Conservation (phyloP, 192 early-diverging fungal species). For the Umbelopsis vinacea region DNA sequence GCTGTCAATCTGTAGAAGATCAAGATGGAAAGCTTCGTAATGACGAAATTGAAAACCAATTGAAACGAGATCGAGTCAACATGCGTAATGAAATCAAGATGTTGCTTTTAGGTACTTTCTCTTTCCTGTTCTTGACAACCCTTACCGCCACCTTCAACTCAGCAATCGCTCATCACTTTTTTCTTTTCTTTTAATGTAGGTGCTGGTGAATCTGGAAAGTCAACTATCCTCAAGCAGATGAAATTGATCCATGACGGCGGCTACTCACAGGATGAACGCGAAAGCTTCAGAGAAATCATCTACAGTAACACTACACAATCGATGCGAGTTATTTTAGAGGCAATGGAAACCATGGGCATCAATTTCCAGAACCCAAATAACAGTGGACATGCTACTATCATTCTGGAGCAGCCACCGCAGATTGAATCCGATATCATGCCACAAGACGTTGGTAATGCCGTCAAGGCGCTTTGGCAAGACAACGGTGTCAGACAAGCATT, state of each 20-base stretch:
- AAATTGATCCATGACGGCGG: constrained; percentile 97
- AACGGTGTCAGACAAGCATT: constrained; percentile 79
- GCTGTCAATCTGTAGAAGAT: constrained; percentile 85
- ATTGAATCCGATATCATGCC: constrained; percentile 89
- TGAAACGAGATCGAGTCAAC: constrained; percentile 79
- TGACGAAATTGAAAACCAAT: constrained; percentile 90
- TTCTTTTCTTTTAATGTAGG: constrained; percentile 59
- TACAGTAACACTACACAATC: constrained; percentile 95
- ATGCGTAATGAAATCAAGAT: constrained; percentile 95
- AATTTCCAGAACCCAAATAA: constrained; percentile 69
- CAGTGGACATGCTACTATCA: constrained; percentile 70
- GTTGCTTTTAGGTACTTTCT: constrained; percentile 78
- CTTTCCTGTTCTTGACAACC: neutral
- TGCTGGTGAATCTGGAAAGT: constrained; percentile 97
- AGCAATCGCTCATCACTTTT: neutral
- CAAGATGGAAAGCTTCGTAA: constrained; percentile 82
- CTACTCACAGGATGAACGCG: constrained; percentile 87
- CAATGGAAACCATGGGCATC: constrained; percentile 89
- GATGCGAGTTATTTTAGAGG: constrained; percentile 94
- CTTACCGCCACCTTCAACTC: neutral
- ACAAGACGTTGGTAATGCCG: constrained; percentile 74
- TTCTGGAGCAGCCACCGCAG: constrained; percentile 82
- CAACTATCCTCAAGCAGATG: constrained; percentile 98
- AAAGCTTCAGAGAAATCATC: constrained; percentile 95
- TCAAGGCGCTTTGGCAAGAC: constrained; percentile 86